phyloP scores from a whole-genome alignment of 257 asterid genomes.

The Forsythia viridissima region DNA sequence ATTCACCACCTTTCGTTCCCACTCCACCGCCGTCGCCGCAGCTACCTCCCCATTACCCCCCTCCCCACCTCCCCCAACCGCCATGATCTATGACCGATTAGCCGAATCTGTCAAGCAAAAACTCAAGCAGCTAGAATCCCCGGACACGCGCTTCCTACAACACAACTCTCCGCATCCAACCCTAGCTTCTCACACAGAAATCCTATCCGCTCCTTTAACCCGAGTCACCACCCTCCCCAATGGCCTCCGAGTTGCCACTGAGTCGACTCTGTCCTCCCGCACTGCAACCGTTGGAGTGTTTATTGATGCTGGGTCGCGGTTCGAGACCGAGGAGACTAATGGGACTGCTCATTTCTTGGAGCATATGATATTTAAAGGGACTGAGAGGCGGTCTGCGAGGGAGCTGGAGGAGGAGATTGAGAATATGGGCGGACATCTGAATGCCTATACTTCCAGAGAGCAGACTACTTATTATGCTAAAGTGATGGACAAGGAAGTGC shows the following conservation, averaged over 20 bases:
- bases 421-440: constrained; percentile 97
- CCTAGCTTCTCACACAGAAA: constrained; percentile 56
- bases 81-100: constrained; percentile 83
- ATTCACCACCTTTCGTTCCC: constrained; percentile 29
- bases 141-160: constrained; percentile 72
- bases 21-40: constrained; percentile 57
- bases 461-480: constrained; percentile 94
- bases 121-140: constrained; percentile 58
- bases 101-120: constrained; percentile 70
- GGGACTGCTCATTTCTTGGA: constrained; percentile 97
- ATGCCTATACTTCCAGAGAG: constrained; percentile 94
- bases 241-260: constrained; percentile 91
- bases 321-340: constrained; percentile 72
- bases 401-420: constrained; percentile 94
- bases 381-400: constrained; percentile 67
- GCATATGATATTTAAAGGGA: constrained; percentile 98
- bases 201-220: constrained; percentile 74
- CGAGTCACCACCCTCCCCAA: constrained; percentile 81
- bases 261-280: constrained; percentile 57
- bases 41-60: constrained; percentile 37
- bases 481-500: constrained; percentile 66
- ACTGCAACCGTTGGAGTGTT: constrained; percentile 95
- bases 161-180: constrained; percentile 73
- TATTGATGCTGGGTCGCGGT: constrained; percentile 96
- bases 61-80: constrained; percentile 67